These are phyloP conservation scores for Fagopyrum tataricum DNA, from an alignment of 148 eudicot genomes.

Conservation along the genomic window DNA sequence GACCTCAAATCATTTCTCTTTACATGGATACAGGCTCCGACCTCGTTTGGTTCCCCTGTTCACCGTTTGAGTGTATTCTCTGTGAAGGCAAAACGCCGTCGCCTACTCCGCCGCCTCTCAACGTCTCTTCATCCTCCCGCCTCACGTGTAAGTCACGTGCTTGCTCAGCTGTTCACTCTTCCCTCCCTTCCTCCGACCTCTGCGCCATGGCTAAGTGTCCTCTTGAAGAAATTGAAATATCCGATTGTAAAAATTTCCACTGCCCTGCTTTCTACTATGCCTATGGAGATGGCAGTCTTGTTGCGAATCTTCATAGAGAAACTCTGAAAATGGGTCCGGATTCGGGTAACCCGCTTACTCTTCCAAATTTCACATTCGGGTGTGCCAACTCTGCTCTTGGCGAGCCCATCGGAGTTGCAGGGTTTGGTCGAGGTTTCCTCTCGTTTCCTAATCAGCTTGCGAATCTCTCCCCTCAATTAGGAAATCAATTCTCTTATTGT, in stretches of 20 bases:
- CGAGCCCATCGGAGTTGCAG: slow-evolving; percentile 90
- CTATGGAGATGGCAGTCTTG: slow-evolving; percentile 79
- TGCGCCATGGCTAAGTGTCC: slow-evolving; percentile 82
- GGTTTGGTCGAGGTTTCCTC: slow-evolving; percentile 72
- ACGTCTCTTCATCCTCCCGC: slow-evolving; percentile 34
- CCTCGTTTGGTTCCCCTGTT: slow-evolving; percentile 86
- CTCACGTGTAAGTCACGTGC: slow-evolving; percentile 65
- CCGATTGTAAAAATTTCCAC: slow-evolving; percentile 35
- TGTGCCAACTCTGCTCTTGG: slow-evolving; percentile 68
- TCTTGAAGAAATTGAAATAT: slow-evolving; percentile 48
- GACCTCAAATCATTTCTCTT: slow-evolving; percentile 46
- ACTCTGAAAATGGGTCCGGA: slow-evolving; percentile 38
- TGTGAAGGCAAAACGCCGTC: slow-evolving; percentile 66
- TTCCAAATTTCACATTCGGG: slow-evolving; percentile 67
- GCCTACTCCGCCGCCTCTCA: slow-evolving; percentile 36
- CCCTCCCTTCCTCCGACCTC: slow-evolving; percentile 63
- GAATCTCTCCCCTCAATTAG: slow-evolving; percentile 42
- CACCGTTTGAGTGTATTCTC: slow-evolving; percentile 72
- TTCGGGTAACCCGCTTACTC: slow-evolving; percentile 18
- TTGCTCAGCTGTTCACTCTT: slow-evolving; percentile 67
- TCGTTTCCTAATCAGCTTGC: slow-evolving; percentile 86
- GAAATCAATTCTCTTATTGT: slow-evolving; percentile 77
- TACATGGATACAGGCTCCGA: slow-evolving; percentile 98
- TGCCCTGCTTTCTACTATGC: slow-evolving; percentile 86
- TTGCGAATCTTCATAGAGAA: slow-evolving; percentile 47